phyloP scores from a whole-genome alignment of 768 basidiomycete species.

The Sporobolomyces phaffii region DNA sequence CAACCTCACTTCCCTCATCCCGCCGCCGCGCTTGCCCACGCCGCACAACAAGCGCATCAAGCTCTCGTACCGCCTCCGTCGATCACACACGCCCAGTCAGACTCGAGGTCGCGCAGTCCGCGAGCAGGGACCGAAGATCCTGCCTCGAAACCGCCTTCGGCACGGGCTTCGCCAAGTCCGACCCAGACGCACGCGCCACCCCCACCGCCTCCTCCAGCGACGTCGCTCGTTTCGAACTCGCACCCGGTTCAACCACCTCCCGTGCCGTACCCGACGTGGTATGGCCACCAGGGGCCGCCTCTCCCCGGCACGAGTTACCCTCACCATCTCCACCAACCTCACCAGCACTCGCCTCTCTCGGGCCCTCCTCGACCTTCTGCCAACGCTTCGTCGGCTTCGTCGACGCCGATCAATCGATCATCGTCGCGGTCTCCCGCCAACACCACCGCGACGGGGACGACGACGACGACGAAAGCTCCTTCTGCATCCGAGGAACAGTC shows the following conservation, averaged over 20 bases:
- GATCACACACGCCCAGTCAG: slow-evolving; percentile 32
- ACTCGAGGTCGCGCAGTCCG: slow-evolving; percentile 33
- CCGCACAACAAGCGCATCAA: slow-evolving; percentile 14
- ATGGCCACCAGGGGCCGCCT: slow-evolving; percentile 25
- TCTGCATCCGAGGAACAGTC: background rate
- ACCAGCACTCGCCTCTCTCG: slow-evolving; percentile 28
- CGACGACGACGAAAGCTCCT: background rate
- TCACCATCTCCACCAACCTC: slow-evolving; percentile 24
- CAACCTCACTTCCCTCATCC: slow-evolving; percentile 13
- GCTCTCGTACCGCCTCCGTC: slow-evolving; percentile 7
- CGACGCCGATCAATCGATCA: slow-evolving; percentile 7
- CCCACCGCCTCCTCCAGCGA: no score
- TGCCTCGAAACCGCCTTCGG: slow-evolving; percentile 7
- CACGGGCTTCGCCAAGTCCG: background rate
- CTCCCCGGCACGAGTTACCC: slow-evolving; percentile 18
- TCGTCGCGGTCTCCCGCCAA: slow-evolving; percentile 9
- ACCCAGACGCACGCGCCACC: background rate
- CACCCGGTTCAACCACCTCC: background rate
- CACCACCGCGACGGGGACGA: background rate
- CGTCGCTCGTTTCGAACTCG: no score
- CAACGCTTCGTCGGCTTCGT: no score
- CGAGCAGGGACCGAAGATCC: slow-evolving; percentile 9
- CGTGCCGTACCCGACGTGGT: slow-evolving; percentile 16
- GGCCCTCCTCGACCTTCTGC: background rate
- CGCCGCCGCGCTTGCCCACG: slow-evolving; percentile 25